Base-by-base conservation (phyloP, 176 grass and related monocot species). In the Phragmites australis region DNA sequence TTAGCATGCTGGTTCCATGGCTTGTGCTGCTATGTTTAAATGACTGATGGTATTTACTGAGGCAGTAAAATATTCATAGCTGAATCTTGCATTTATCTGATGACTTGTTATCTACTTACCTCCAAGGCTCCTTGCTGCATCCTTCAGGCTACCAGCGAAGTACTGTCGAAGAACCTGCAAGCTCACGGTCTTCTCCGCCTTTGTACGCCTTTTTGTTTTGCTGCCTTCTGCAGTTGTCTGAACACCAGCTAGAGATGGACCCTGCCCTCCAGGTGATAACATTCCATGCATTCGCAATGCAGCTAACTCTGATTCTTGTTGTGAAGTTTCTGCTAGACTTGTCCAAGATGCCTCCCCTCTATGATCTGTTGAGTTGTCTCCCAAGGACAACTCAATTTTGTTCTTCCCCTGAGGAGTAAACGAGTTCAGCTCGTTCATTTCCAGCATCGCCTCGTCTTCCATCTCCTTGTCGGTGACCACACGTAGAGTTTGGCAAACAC, bases 141-240 rank as follows among this genome's bases (percentile, higher is more conserved):
- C 96, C 81, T 95, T 93, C 88, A 98, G 79, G 87, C 92, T 98
- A 79, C 96, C 90, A 50, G 96, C 92, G 8, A 98, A 98, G 76
- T 98, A 82, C 61, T 94, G 86, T 19, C 88, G 86, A 79, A 98
- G 92, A 91, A 95, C 72, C 42, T 90, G 66, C 61, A 98, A 89
- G 56, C 96, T 95, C 56, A 98, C 91, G 6, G 86, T 95, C 77
- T 93, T 98, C 88, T 95, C 92, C 0, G 66, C 81, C 84, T 95
- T 98, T 78, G 77, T 86, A 52, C 82, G 92, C 83, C 81, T 93
- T 86, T 91, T 99, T 55, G 74, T 82, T 70, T 74, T 93, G 62
- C 83, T 82, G 52, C 75, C 70, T 72, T 83, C 75, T 73, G 65
- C 66, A 52, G 45, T 65, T 82, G 44, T 83, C 21, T 75, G 83